These are phyloP conservation scores for Saksenaea oblongispora DNA, from an alignment of 371 early-diverging fungal genomes.

Conservation along the genomic window DNA sequence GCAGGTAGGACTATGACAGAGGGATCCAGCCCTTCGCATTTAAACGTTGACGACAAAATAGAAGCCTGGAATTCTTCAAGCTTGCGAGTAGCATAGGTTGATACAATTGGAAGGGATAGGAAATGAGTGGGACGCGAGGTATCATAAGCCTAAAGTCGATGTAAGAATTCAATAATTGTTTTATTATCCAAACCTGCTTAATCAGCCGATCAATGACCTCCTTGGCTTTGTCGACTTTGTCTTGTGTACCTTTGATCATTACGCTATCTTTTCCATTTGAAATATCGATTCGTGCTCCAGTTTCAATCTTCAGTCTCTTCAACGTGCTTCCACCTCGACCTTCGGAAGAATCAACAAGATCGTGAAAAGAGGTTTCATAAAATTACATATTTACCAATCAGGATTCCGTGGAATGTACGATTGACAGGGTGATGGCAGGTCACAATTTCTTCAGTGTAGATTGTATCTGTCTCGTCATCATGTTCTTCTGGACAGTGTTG, in stretches of 20 bases:
- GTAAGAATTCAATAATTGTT: neutral
- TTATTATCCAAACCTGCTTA: slow-evolving; percentile 8
- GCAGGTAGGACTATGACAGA: slow-evolving; percentile 23
- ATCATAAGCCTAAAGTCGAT: slow-evolving; percentile 7
- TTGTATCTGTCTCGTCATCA: slow-evolving; percentile 9
- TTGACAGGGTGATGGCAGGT: slow-evolving; percentile 31
- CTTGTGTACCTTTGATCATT: slow-evolving; percentile 37
- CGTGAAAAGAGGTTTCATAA: neutral
- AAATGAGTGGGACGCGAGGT: slow-evolving; percentile 34
- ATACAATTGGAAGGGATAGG: slow-evolving; percentile 27
- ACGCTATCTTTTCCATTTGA: slow-evolving; percentile 28
- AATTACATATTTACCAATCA: slow-evolving; percentile 26
- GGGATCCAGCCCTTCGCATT: slow-evolving; percentile 21
- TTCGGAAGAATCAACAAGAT: neutral
- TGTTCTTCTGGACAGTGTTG: neutral
- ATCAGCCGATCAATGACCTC: slow-evolving; percentile 26
- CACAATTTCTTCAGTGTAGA: slow-evolving; percentile 28
- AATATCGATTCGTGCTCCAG: slow-evolving; percentile 35
- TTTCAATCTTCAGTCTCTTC: slow-evolving; percentile 28
- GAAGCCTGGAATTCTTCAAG: slow-evolving; percentile 27
- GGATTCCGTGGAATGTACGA: slow-evolving; percentile 23
- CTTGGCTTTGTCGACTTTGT: slow-evolving; percentile 31
- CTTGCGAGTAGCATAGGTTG: slow-evolving; percentile 19
- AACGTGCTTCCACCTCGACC: slow-evolving; percentile 32
- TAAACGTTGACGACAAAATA: slow-evolving; percentile 22